A percentile compares a stretch with the other conserved stretches of the same genome.
These are phyloP conservation scores for Hypoxylon fuscum DNA, from an alignment of 495 filamentous ascomycete species.

Conservation along the genomic window DNA sequence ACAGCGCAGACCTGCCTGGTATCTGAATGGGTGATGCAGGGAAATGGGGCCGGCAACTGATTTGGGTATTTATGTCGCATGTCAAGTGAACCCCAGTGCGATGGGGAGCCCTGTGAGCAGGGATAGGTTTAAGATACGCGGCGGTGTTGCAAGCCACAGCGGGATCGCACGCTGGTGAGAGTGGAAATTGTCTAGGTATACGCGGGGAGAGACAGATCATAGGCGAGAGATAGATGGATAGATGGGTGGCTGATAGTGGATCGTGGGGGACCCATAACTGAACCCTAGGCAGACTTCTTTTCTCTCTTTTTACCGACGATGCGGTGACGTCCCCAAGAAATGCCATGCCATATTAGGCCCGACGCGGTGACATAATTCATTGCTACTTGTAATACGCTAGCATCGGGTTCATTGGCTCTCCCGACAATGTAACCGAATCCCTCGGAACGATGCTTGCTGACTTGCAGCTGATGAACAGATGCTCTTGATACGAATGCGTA, in stretches of 20 bases:
- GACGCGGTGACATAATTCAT: constrained; percentile 39
- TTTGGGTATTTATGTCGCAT: constrained; percentile 32
- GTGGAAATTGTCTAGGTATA: constrained; percentile 7
- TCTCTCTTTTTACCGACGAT: constrained; percentile 28
- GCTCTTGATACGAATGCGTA: constrained; percentile 15
- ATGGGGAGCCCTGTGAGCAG: background rate
- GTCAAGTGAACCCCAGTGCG: constrained; percentile 6
- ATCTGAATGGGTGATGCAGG: constrained; percentile 11
- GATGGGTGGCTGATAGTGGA: constrained; percentile 35
- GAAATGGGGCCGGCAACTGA: constrained; percentile 23
- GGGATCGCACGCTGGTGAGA: constrained; percentile 26
- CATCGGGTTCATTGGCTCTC: constrained; percentile 31
- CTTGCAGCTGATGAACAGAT: constrained; percentile 33
- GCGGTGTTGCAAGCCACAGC: constrained; percentile 25
- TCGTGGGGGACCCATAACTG: constrained; percentile 36
- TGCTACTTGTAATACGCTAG: constrained; percentile 31
- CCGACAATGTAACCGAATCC: constrained; percentile 39
- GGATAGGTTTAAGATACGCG: constrained; percentile 3
- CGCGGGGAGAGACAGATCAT: constrained; percentile 38
- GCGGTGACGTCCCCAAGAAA: constrained; percentile 36
- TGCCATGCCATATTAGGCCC: constrained; percentile 34
- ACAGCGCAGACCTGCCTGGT: constrained; percentile 11
- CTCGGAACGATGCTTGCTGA: constrained; percentile 34
- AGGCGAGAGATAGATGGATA: constrained; percentile 37
- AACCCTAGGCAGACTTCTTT: background rate